These are phyloP conservation scores for Prunus kanzakura DNA, from an alignment of 306 rosid genomes.

Conservation along the genomic window DNA sequence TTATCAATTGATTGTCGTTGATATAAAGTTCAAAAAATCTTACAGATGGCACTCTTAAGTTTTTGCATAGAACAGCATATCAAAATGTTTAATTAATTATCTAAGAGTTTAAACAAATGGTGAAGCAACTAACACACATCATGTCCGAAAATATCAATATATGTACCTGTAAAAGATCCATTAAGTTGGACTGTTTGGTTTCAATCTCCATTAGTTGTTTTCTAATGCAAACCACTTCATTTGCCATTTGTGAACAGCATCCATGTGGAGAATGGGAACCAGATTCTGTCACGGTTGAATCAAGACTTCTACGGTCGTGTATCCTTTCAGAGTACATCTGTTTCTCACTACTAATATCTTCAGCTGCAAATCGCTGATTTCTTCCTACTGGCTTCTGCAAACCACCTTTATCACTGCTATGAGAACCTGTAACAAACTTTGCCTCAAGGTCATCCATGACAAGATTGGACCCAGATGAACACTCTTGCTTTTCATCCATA, in stretches of 20 bases:
- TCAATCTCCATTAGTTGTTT: slow-evolving; percentile 77
- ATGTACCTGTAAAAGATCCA: slow-evolving; percentile 74
- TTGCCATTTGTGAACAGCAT: slow-evolving; percentile 53
- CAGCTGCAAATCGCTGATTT: slow-evolving; percentile 39
- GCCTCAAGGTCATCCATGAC: slow-evolving; percentile 41
- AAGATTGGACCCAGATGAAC: slow-evolving; percentile 65
- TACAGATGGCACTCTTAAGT: no score
- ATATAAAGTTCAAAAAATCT: no score
- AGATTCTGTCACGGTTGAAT: slow-evolving; percentile 60
- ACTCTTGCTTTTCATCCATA: slow-evolving; percentile 79
- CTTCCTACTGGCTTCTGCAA: slow-evolving; percentile 38
- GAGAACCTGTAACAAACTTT: slow-evolving; percentile 50
- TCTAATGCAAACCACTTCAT: slow-evolving; percentile 60
- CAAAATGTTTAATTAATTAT: not conserved
- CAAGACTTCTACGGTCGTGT: slow-evolving; percentile 58
- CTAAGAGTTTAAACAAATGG: slow-evolving; percentile 3
- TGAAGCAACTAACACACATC: not conserved
- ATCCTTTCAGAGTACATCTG: slow-evolving; percentile 38
- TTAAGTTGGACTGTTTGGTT: slow-evolving; percentile 62
- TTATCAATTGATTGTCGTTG: no score
- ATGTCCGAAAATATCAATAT: not conserved
- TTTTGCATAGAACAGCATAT: not conserved
- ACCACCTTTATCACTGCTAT: slow-evolving; percentile 38
- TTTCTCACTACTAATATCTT: slow-evolving; percentile 40
- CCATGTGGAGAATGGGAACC: slow-evolving; percentile 46